Percentiles rank a stretch among this genome's conserved stretches.
These are phyloP conservation scores for Cucumis cinereus DNA, from an alignment of 306 rosid genomes.

Conservation along the genomic window DNA sequence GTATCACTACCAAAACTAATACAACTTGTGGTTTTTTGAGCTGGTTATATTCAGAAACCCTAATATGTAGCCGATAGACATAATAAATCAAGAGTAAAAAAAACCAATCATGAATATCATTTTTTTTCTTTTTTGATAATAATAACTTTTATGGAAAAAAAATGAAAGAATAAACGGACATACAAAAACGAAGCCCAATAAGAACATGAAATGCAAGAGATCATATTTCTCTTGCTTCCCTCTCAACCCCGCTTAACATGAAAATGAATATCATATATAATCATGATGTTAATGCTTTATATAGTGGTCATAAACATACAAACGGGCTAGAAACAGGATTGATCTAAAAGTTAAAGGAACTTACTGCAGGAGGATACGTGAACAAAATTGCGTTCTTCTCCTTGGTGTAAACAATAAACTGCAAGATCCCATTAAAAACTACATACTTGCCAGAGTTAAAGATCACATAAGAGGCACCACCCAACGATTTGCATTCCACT, in stretches of 20 bases:
- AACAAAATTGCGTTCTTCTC: slow-evolving; percentile 88
- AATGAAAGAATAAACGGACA: too few relatives aligned
- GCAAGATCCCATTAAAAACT: slow-evolving; percentile 66
- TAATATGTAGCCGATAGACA: neutral
- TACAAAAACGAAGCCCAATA: too few relatives aligned
- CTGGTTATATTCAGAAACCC: neutral
- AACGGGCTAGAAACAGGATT: neutral
- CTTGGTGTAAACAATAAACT: slow-evolving; percentile 69
- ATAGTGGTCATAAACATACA: neutral
- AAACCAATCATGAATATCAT: neutral
- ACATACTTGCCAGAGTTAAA: slow-evolving; percentile 69
- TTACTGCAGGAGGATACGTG: slow-evolving; percentile 72
- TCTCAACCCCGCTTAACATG: too few relatives aligned
- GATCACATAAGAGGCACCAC: slow-evolving; percentile 25
- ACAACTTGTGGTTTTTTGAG: neutral
- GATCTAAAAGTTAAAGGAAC: slow-evolving; percentile 11
- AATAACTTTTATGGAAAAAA: too few relatives aligned
- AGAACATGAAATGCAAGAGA: too few relatives aligned
- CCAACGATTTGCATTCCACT: neutral
- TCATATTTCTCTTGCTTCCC: too few relatives aligned
- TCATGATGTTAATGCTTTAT: neutral
- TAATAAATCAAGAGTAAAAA: neutral
- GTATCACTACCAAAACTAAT: neutral
- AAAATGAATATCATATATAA: neutral
- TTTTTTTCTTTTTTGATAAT: too few relatives aligned